Evolutionary conservation across 2,329 filamentous ascomycete species (phyloP).

Genomic region (Blumeriella jaapii): DNA sequence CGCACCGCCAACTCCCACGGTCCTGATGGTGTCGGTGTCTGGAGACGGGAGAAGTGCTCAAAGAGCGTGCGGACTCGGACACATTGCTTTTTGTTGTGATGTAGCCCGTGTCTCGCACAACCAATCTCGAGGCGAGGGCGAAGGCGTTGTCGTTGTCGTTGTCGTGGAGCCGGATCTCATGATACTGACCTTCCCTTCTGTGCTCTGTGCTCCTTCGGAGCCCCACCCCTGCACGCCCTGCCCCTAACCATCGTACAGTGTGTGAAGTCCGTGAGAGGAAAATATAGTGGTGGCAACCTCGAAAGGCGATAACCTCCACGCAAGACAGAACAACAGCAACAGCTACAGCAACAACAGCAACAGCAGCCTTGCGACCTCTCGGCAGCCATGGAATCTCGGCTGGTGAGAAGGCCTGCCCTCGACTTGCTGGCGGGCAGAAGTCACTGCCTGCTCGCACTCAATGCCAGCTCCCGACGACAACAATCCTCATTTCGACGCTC

Average conservation of each 20-base stretch:
- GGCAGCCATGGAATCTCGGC: slow-evolving; percentile 19
- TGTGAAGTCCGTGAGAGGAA: no score
- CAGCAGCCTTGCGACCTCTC: not conserved
- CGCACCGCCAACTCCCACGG: no score
- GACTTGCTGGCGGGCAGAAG: slow-evolving; percentile 19
- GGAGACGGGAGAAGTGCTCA: slow-evolving; percentile 3
- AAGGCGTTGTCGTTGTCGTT: not conserved
- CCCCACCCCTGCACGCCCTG: slow-evolving; percentile 4
- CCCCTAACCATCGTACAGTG: not conserved
- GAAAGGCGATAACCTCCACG: no score
- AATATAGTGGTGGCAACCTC: no score
- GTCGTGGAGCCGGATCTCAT: slow-evolving; percentile 11
- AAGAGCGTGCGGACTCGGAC: slow-evolving; percentile 5
- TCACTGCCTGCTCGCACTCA: slow-evolving; percentile 23
- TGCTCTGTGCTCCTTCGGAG: no score
- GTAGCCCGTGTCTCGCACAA: not conserved
- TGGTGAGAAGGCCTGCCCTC: slow-evolving; percentile 23
- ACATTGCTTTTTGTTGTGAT: no score
- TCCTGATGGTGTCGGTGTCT: slow-evolving; percentile 10
- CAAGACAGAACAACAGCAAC: no score
- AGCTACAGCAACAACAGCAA: no score
- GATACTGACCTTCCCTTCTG: no score
- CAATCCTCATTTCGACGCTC: slow-evolving; percentile 27
- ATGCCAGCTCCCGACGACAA: slow-evolving; percentile 21
- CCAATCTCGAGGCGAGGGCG: not conserved